Evolutionary conservation across 192 early-diverging fungal species (phyloP), one percentile per base, ranked within the genome.

Genomic region (Podila clonocystis): DNA sequence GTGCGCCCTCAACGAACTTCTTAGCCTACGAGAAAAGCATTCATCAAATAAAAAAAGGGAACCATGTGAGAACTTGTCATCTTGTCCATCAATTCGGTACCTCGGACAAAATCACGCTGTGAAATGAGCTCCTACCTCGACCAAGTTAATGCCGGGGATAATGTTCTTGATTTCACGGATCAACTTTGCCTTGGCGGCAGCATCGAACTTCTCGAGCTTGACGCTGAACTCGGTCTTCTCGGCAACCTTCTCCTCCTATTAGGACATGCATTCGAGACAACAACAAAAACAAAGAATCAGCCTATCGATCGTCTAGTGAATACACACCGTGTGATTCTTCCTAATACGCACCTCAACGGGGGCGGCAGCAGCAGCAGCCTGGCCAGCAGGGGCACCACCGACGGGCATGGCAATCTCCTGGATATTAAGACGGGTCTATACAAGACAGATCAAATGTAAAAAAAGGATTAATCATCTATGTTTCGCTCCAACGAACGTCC

Each of bases 1-100:
- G 98, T 69, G 91, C 96, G 71, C 94, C 89, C 87, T 99, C 98
- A 31, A 98, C 97, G 87, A 99, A 98, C 90, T 99, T 99, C 91
- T 99, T 99, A 77, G 98, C 98, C 91, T 94, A 84, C 33, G 12
- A 60, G 62, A 9, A 26, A n/a, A n/a, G 50, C 48, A 66, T 22
- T 45, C 20, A 60, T 45, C 29, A 30, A 60, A n/a, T 5, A 5
- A 58, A 60, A 31, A 3, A 5, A 58, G 58, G 31, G 26, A 13
- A 65, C 64, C 26, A 30, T 33, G 12, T 29, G 45, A 24, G 38
- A 13, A 22, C 34, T 63, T 13, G 20, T 38, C 38, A 17, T 19
- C 15, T 45, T 2, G 7, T 38, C 20, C 5, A 29, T 26, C n/a
- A 4, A 34, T n/a, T 19, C 6, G 0, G 34, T 36, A 9, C 58